A percentile compares a stretch with the other conserved stretches of the same genome.
phyloP scores from a whole-genome alignment of 2,329 filamentous ascomycete genomes.

The Pseudodiploospora longispora region DNA sequence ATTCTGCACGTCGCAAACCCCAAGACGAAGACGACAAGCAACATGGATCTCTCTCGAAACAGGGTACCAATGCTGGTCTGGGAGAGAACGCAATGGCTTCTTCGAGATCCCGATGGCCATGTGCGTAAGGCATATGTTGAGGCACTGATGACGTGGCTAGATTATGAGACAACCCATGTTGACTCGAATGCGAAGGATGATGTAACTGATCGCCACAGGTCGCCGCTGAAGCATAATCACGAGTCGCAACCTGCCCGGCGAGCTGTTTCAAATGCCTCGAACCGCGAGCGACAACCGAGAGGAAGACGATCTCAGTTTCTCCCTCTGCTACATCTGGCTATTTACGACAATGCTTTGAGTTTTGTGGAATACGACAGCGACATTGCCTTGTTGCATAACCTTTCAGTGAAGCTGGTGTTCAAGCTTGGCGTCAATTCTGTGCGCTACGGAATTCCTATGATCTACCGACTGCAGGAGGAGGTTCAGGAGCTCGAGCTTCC shows the following conservation, averaged over 20 bases:
- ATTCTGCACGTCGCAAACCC: conserved; percentile 77
- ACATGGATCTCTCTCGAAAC: conserved; percentile 60
- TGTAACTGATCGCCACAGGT: conserved; percentile 36
- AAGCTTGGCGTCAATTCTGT: conserved; percentile 76
- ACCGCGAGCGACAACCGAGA: conserved; percentile 45
- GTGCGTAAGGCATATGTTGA: conserved; percentile 83
- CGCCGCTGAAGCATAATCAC: conserved; percentile 31
- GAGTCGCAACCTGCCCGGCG: conserved; percentile 46
- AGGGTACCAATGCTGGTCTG: conserved; percentile 74
- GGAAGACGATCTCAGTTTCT: conserved; percentile 63
- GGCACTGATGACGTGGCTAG: conserved; percentile 75
- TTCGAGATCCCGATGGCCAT: conserved; percentile 68
- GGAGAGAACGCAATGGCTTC: conserved; percentile 93
- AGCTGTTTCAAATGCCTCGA: conserved; percentile 60
- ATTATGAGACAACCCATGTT: conserved; percentile 62
- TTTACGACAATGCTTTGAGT: conserved; percentile 83
- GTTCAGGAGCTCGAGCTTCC: conserved; percentile 59
- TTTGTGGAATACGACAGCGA: conserved; percentile 65
- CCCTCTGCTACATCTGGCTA: conserved; percentile 71
- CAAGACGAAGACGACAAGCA: conserved; percentile 49
- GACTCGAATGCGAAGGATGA: conserved; percentile 59
- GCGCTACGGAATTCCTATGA: conserved; percentile 76
- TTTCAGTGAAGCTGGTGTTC: conserved; percentile 66
- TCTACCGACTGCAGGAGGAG: conserved; percentile 80
- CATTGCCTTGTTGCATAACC: conserved; percentile 66